These are phyloP conservation scores for Podaxis sp. DNA, from an alignment of 768 basidiomycete genomes.

Conservation along the genomic window DNA sequence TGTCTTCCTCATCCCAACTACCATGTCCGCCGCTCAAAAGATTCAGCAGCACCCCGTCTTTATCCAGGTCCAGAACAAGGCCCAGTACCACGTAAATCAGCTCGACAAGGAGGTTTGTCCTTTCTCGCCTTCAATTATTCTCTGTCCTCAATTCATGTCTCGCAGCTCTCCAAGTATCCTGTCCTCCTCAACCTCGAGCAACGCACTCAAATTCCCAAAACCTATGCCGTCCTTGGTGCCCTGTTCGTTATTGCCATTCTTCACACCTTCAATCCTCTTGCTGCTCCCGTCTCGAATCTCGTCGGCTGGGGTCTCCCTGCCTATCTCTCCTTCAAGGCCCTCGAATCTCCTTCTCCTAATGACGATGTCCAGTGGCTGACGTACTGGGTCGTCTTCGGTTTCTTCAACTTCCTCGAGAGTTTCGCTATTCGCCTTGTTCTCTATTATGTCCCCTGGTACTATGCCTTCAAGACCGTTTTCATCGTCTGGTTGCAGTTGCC, in stretches of 20 bases:
- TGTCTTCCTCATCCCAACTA: conserved; percentile 23
- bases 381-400: conserved; percentile 95
- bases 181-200: conserved; percentile 80
- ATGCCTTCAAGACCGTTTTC: conserved; percentile 86
- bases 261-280: conserved; percentile 87
- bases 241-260: conserved; percentile 63
- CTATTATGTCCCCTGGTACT: conserved; percentile 95
- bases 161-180: conserved; percentile 81
- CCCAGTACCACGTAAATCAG: conserved; percentile 75
- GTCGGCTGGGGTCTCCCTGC: conserved; percentile 94
- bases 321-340: conserved; percentile 91
- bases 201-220: conserved; percentile 90
- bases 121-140: neutral
- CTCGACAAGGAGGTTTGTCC: conserved; percentile 92
- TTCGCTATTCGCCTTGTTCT: conserved; percentile 79
- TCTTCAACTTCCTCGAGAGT: conserved; percentile 89
- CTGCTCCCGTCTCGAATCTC: conserved; percentile 88
- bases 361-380: conserved; percentile 97
- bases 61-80: conserved; percentile 81
- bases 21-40: conserved; percentile 78
- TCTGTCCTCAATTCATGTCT: conserved; percentile 5
- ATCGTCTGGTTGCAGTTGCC: conserved; percentile 91
- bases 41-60: conserved; percentile 85
- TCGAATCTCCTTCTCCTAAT: conserved; percentile 77
- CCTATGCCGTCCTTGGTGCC: conserved; percentile 78